phyloP scores from a whole-genome alignment of 2,329 filamentous ascomycete species.

The Hymenoscyphus occultus region DNA sequence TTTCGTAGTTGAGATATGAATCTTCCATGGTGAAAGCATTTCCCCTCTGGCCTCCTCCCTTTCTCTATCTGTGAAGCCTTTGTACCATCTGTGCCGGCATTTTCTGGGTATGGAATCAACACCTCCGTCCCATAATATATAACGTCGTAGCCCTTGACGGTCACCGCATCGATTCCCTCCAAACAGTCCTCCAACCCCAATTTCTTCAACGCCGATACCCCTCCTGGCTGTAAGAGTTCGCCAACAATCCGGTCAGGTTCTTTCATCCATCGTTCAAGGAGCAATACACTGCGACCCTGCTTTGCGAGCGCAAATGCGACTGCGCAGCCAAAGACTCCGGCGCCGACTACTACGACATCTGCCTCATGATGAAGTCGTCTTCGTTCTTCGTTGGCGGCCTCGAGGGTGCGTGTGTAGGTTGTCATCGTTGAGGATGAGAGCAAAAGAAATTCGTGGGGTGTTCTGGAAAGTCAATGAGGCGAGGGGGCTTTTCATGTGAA shows the following conservation, averaged over 20 bases:
- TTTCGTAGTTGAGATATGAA: slow-evolving; percentile 81
- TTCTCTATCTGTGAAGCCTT: slow-evolving; percentile 24
- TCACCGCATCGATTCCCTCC: slow-evolving; percentile 82
- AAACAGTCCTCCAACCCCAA: slow-evolving; percentile 79
- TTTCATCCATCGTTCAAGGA: slow-evolving; percentile 85
- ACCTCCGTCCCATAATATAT: slow-evolving; percentile 74
- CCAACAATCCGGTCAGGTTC: slow-evolving; percentile 96
- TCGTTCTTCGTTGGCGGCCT: slow-evolving; percentile 39
- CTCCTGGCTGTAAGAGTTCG: slow-evolving; percentile 90
- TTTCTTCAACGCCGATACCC: slow-evolving; percentile 74
- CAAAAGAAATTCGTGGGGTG: slow-evolving; percentile 2
- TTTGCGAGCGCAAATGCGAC: slow-evolving; percentile 79
- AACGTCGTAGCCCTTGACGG: slow-evolving; percentile 83
- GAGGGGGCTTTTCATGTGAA: slow-evolving; percentile 11
- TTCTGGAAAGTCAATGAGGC: not conserved
- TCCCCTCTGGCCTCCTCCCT: slow-evolving; percentile 61
- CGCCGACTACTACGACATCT: slow-evolving; percentile 90
- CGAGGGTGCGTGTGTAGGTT: slow-evolving; percentile 7
- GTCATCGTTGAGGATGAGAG: slow-evolving; percentile 20
- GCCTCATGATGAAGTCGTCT: slow-evolving; percentile 58
- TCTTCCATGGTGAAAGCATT: slow-evolving; percentile 88
- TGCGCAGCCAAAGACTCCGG: slow-evolving; percentile 85
- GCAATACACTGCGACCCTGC: slow-evolving; percentile 85
- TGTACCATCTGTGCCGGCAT: slow-evolving; percentile 38
- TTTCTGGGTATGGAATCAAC: slow-evolving; percentile 73